phyloP scores from a whole-genome alignment of 257 asterid species.

The Osmanthus fragrans region DNA sequence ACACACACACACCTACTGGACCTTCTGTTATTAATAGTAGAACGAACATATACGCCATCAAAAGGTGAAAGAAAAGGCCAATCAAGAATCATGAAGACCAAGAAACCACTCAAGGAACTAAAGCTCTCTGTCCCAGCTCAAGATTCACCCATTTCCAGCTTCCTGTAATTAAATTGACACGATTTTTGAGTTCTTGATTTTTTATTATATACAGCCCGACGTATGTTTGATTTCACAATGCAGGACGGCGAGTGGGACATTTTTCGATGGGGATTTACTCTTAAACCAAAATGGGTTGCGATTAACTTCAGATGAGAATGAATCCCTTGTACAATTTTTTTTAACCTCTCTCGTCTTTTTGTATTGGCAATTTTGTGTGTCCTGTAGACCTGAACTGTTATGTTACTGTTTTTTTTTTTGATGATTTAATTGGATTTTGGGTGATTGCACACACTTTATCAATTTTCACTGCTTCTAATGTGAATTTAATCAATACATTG shows the following conservation, averaged over 20 bases:
- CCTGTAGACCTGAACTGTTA: background rate
- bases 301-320: slow-evolving; percentile 65
- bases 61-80: slow-evolving; percentile 1
- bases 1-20: background rate
- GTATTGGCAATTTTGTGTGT: background rate
- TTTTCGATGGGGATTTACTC: slow-evolving; percentile 88
- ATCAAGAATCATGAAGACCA: slow-evolving; percentile 56
- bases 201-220: background rate
- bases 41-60: background rate
- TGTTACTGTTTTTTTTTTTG: background rate
- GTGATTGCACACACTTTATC: background rate
- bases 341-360: background rate
- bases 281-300: slow-evolving; percentile 86
- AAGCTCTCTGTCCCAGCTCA: slow-evolving; percentile 87
- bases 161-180: slow-evolving; percentile 41
- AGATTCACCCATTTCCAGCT: slow-evolving; percentile 73
- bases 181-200: background rate
- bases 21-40: background rate
- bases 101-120: slow-evolving; percentile 75
- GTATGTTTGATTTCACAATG: slow-evolving; percentile 13
- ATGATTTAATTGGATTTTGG: background rate
- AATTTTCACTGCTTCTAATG: background rate
- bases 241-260: slow-evolving; percentile 97
- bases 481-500: background rate
- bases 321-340: slow-evolving; percentile 48